These are phyloP conservation scores for Graphilbum sp. DNA, from an alignment of 2,329 filamentous ascomycete species.

Conservation along the genomic window DNA sequence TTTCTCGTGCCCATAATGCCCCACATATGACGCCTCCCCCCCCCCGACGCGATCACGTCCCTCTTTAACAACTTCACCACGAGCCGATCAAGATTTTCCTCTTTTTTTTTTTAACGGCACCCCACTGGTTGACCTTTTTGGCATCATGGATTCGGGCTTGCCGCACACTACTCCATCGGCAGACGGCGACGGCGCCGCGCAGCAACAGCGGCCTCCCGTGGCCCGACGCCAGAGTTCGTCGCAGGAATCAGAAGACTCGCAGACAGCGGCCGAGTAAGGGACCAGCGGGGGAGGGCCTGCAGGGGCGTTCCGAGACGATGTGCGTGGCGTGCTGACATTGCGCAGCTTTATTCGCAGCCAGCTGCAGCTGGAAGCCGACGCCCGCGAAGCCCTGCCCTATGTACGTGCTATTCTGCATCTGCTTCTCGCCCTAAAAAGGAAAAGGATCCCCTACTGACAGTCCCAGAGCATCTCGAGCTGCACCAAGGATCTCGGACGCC, in stretches of 20 bases:
- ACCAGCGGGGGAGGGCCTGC: no score
- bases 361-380: constrained; percentile 82
- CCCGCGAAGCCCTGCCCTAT: constrained; percentile 86
- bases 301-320: no score
- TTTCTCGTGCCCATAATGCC: no score
- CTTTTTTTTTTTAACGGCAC: no score
- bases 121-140: not conserved
- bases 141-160: constrained; percentile 3
- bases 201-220: constrained; percentile 8
- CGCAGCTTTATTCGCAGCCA: constrained; percentile 76
- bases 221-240: constrained; percentile 42
- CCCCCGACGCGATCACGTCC: no score
- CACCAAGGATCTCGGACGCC: constrained; percentile 72
- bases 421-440: no score
- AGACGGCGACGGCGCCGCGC: constrained; percentile 32
- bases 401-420: constrained; percentile 28
- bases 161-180: constrained; percentile 5
- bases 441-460: constrained; percentile 8
- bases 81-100: no score
- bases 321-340: constrained; percentile 3
- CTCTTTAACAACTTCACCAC: no score
- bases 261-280: constrained; percentile 54
- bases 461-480: constrained; percentile 78
- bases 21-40: no score
- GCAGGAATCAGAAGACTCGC: constrained; percentile 46